Base-by-base conservation (phyloP, 1,139 yeast genomes). In the Kazachstania sp. region DNA sequence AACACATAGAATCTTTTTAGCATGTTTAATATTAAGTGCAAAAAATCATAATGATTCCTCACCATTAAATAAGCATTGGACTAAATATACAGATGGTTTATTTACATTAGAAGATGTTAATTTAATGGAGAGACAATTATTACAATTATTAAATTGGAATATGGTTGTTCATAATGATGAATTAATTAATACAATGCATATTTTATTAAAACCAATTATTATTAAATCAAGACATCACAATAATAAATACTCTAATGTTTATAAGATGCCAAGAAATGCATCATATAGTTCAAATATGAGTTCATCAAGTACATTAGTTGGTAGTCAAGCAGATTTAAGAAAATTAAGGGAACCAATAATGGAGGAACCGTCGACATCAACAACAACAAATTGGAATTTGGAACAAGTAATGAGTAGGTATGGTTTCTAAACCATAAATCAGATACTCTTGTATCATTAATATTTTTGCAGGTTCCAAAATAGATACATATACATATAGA, bases 61-160 rank as follows among this genome's bases (percentile, higher is more conserved):
- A 28, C 88, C 90, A 51, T 78, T 82, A 61, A 84, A 83, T 65
- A 71, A 72, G 55, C 88, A 83, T 65, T 84, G 94, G 94, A 81
- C 86, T 34, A 75, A 73, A 53, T 81, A 82, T 65, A 82, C 90
- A 15, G 87, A 83, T 56, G 87, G 86, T 1, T 70, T 83, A 41
- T 83, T 84, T 66, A 70, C 73, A 46, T 69, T 74, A 49, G 78
- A 79, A 54, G 94, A 84, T 61, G 81, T 84, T 55, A 84, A 83
- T 64, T 71, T 83, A 51, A 84, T 84, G 88, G 94, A 84, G 66
- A 77, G 87, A 64, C 92, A 84, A 65, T 69, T 84, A 53, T 70
- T 83, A 49, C 78, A 72, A 59, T 70, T 83, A 49, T 70, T 84
- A 59, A 75, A 82, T 65, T 84, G 90, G 90, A 82, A 84, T 61